Evolutionary conservation across 2,329 filamentous ascomycete species (phyloP), one percentile per base, ranked within the genome.

Genomic region (Fusarium odoratissimum): DNA sequence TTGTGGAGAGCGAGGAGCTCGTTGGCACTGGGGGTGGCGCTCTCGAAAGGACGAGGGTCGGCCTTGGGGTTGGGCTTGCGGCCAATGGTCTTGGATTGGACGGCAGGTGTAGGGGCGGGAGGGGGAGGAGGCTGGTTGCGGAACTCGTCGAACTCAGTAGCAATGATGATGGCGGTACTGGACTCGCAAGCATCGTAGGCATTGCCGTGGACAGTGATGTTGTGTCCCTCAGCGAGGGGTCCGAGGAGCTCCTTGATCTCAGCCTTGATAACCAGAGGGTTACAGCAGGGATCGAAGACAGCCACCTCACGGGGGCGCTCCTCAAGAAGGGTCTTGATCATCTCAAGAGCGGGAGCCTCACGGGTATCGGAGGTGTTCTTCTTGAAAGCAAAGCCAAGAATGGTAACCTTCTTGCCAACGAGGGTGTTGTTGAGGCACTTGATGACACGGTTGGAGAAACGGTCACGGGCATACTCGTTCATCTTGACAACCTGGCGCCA

Each of bases 341-440:
- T 89, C 73, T 91, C 90, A 28, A 93, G 86, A 1, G 91, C 91
- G 1, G 91, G 89, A 46, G 89, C 90, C 79, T 94, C 92, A 41
- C 93, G 87, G 9, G 91, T 93, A 78, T 95, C 93, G 28, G 88
- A 89, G 1, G 93, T 95, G 80, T 94, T 89, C 82, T 93, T 92
- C 85, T 95, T 95, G 83, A 93, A 95, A 13, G 92, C 91, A 74
- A 91, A 95, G 8, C 93, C 93, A 10, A 95, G 86, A 5, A 95
- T 84, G 6, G 91, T 87, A 19, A 95, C 84, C 82, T 93, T 94
- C 84, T 94, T 94, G 66, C 88, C 88, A 6, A 86, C 85, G 10
- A 94, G 84, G 14, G 91, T 93, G 78, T 91, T 91, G 81, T 93
- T 91, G 57, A 95, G 85, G 60, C 88, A 88, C 67, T 86, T 86